Conservation (phyloP, 352 stramenopile species). For the Phytophthora cryptogea region DNA sequence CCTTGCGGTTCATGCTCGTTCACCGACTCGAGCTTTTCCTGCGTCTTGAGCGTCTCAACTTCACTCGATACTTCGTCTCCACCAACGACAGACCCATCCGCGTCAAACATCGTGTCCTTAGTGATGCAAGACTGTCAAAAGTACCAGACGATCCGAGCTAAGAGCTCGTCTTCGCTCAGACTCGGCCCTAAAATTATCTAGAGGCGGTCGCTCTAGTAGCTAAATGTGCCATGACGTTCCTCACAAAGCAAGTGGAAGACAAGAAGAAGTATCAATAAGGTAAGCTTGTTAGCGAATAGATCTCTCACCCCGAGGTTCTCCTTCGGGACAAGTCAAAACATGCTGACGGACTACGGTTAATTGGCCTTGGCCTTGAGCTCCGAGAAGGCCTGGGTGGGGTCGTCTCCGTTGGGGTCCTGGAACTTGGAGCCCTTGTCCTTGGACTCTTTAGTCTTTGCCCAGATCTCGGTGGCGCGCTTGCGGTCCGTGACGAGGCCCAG, state of each 20-base stretch:
- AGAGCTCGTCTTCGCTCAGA: not conserved
- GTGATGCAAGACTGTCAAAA: not conserved
- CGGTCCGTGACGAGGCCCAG: constrained; percentile 94
- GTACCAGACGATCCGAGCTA: not conserved
- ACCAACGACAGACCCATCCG: not conserved
- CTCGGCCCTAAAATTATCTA: not conserved
- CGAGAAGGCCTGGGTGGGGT: constrained; percentile 56
- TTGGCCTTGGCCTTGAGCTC: constrained; percentile 75
- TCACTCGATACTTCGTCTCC: not conserved
- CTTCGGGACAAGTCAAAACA: constrained; percentile 21
- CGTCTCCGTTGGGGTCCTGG: constrained; percentile 61
- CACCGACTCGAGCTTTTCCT: constrained; percentile 7
- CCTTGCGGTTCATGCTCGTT: constrained; percentile 16
- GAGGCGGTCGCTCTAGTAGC: not conserved
- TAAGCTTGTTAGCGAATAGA: constrained; percentile 38
- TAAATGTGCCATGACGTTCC: not conserved
- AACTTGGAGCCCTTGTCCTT: constrained; percentile 47
- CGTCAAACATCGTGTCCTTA: not conserved
- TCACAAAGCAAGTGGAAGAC: not conserved
- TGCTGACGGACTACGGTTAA: constrained; percentile 34
- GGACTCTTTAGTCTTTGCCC: constrained; percentile 90
- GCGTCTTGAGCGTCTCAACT: not conserved
- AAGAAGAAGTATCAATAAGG: constrained; percentile 35
- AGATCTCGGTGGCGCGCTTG: constrained; percentile 94
- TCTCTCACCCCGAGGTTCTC: constrained; percentile 26